Conservation (phyloP, 805 yeast genomes). For the Suhomyces pyralidae region DNA sequence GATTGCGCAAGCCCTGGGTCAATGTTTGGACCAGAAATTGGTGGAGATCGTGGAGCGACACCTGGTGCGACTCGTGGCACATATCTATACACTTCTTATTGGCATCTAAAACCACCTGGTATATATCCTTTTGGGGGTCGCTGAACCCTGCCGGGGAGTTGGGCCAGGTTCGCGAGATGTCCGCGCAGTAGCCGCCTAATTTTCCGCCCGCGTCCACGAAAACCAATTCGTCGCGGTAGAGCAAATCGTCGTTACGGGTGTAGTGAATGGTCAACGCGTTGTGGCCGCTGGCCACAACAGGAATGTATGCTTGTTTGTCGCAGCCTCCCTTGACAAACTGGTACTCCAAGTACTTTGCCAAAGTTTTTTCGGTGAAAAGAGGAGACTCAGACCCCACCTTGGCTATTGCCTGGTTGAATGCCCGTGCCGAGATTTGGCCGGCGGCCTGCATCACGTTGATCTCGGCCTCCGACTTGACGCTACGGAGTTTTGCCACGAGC, state of each 20-base stretch:
- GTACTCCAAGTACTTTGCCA: slow-evolving; percentile 79
- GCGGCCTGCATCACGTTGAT: slow-evolving; percentile 77
- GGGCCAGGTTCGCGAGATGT: slow-evolving; percentile 97
- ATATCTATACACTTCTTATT: slow-evolving; percentile 72
- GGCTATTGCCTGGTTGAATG: slow-evolving; percentile 79
- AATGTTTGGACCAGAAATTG: slow-evolving; percentile 58
- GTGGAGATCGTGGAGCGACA: slow-evolving; percentile 74
- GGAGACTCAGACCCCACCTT: slow-evolving; percentile 41
- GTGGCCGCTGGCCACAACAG: slow-evolving; percentile 93
- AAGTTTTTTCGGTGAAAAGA: slow-evolving; percentile 69
- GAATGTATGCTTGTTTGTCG: slow-evolving; percentile 84
- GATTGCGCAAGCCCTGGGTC: slow-evolving; percentile 62
- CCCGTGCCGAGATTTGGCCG: slow-evolving; percentile 76
- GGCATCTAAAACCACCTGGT: slow-evolving; percentile 82
- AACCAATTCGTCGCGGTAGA: slow-evolving; percentile 76
- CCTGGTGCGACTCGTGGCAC: slow-evolving; percentile 53
- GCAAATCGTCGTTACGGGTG: slow-evolving; percentile 83
- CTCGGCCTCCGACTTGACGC: slow-evolving; percentile 74
- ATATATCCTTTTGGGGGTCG: slow-evolving; percentile 77
- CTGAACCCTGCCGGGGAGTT: slow-evolving; percentile 66
- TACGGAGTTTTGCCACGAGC: slow-evolving; percentile 50
- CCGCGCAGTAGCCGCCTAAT: slow-evolving; percentile 91
- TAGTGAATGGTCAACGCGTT: slow-evolving; percentile 92
- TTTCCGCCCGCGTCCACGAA: slow-evolving; percentile 95
- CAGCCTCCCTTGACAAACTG: slow-evolving; percentile 85